phyloP scores from a whole-genome alignment of 257 asterid species.

The Ilex asprella region DNA sequence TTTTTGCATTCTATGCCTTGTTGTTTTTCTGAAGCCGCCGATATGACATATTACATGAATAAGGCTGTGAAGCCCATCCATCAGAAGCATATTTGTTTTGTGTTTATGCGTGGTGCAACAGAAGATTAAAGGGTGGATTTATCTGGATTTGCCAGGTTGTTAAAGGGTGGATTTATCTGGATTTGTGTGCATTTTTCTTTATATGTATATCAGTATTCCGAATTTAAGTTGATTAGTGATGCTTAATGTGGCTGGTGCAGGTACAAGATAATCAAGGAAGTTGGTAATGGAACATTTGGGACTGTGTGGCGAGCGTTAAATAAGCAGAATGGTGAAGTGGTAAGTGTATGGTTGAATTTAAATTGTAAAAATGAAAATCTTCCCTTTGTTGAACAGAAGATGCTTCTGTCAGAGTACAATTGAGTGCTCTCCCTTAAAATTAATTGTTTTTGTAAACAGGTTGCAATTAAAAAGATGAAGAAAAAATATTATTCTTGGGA shows the following conservation, averaged over 20 bases:
- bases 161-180: slow-evolving; percentile 54
- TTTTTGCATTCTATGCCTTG: slow-evolving; percentile 15
- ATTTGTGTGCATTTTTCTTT: slow-evolving; percentile 6
- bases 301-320: slow-evolving; percentile 92
- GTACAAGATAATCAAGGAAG: slow-evolving; percentile 84
- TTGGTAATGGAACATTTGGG: slow-evolving; percentile 96
- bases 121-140: slow-evolving; percentile 48
- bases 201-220: not conserved
- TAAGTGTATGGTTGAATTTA: slow-evolving; percentile 18
- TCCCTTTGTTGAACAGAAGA: not conserved
- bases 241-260: slow-evolving; percentile 29
- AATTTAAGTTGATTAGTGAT: slow-evolving; percentile 5
- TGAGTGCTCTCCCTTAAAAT: slow-evolving; percentile 8
- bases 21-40: slow-evolving; percentile 23
- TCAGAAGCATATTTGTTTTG: slow-evolving; percentile 27
- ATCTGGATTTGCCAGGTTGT: slow-evolving; percentile 49
- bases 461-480: slow-evolving; percentile 92
- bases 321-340: slow-evolving; percentile 97
- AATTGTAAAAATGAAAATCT: not conserved
- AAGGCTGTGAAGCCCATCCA: slow-evolving; percentile 52
- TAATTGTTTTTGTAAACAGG: slow-evolving; percentile 36
- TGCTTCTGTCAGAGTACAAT: too few species aligned
- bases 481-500: slow-evolving; percentile 94
- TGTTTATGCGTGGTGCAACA: slow-evolving; percentile 22
- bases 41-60: slow-evolving; percentile 31